These are phyloP conservation scores for Trichoderma atrobrunneum DNA, from an alignment of 2,329 filamentous ascomycete genomes.

Conservation along the genomic window DNA sequence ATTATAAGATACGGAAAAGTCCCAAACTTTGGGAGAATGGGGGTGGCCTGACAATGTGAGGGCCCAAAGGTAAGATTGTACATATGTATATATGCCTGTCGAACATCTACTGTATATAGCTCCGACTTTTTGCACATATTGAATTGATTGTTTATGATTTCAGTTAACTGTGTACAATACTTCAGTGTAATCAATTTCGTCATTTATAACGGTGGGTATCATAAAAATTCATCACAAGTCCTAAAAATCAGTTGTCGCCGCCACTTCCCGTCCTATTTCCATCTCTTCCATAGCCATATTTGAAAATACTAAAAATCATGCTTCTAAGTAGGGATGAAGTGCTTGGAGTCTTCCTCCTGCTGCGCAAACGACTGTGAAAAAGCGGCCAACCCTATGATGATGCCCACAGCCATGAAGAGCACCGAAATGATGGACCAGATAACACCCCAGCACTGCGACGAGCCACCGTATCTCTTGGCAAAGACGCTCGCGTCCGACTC, in stretches of 20 bases:
- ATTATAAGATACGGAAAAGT: neutral
- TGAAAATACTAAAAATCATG: neutral
- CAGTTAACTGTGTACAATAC: neutral
- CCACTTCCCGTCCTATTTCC: neutral
- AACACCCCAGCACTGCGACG: constrained; percentile 76
- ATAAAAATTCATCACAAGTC: neutral
- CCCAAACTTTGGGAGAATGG: neutral
- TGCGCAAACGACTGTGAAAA: constrained; percentile 68
- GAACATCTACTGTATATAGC: constrained; percentile 14
- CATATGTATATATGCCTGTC: constrained; percentile 6
- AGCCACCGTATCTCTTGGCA: constrained; percentile 73
- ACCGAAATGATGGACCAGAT: constrained; percentile 74
- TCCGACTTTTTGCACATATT: neutral
- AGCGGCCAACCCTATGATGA: constrained; percentile 72
- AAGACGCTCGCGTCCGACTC: constrained; percentile 77
- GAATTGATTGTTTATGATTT: constrained; percentile 10
- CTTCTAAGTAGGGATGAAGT: constrained; percentile 55
- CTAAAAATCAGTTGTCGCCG: neutral
- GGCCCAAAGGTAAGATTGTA: neutral
- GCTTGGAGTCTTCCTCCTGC: constrained; percentile 65
- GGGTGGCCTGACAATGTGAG: neutral
- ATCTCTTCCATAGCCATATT: neutral
- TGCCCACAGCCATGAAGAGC: constrained; percentile 67
- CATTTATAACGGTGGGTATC: constrained; percentile 9
- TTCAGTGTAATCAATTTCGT: neutral